Evolutionary conservation across 306 rosid genomes (phyloP).

Genomic region (Prunus davidiana): DNA sequence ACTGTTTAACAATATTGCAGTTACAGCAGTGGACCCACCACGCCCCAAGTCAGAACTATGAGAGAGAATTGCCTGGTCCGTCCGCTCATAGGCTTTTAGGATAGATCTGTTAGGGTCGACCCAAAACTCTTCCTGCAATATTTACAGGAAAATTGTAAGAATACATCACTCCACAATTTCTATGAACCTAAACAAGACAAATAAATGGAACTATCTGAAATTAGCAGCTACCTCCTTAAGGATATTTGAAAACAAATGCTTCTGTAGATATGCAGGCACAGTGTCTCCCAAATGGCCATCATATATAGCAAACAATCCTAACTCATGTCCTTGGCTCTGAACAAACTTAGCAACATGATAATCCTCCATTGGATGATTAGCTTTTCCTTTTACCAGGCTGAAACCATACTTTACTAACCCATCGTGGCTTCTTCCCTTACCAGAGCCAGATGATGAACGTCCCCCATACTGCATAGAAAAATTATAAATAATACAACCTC

Average conservation of each 20-base stretch:
- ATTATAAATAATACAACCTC: constrained; percentile 12
- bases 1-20: constrained; percentile 78
- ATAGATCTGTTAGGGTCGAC: constrained; percentile 66
- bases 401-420: constrained; percentile 85
- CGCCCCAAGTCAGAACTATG: constrained; percentile 89
- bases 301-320: constrained; percentile 89
- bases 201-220: constrained; percentile 8
- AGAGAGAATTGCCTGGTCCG: constrained; percentile 86
- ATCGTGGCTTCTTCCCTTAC: constrained; percentile 70
- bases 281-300: constrained; percentile 92
- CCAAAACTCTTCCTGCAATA: constrained; percentile 81
- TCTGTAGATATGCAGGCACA: constrained; percentile 85
- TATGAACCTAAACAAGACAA: constrained; percentile 10
- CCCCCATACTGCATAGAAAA: constrained; percentile 48
- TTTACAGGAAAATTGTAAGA: constrained; percentile 22
- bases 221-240: constrained; percentile 60
- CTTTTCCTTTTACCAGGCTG: constrained; percentile 82
- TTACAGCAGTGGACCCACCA: constrained; percentile 97
- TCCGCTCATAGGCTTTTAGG: constrained; percentile 80
- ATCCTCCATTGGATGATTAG: constrained; percentile 99
- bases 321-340: constrained; percentile 55
- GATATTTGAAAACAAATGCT: constrained; percentile 76
- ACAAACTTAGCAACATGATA: constrained; percentile 90
- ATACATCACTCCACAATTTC: constrained; percentile 4
- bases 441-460: constrained; percentile 67